phyloP scores from a whole-genome alignment of 176 grass and related monocot species.

The Eleusine coracana region DNA sequence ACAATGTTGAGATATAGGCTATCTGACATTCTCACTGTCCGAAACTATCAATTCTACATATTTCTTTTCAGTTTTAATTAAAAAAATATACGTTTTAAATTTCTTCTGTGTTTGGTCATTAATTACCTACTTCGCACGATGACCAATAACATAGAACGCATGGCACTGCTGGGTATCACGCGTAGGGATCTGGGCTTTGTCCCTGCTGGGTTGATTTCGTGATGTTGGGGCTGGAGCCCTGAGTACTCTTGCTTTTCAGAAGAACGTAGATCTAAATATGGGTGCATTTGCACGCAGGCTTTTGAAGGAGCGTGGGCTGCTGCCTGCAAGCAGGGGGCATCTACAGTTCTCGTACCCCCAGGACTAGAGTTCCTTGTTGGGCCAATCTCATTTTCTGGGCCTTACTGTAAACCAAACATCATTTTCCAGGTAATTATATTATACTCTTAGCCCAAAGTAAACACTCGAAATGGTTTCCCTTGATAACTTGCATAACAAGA shows the following conservation, averaged over 20 bases:
- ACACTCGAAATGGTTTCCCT: slow-evolving; percentile 13
- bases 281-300: slow-evolving; percentile 51
- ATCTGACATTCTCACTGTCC: background rate
- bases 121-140: background rate
- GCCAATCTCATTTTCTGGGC: slow-evolving; percentile 92
- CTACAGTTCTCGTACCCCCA: slow-evolving; percentile 72
- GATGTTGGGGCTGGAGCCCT: slow-evolving; percentile 5
- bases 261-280: slow-evolving; percentile 28
- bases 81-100: background rate
- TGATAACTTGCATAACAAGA: background rate
- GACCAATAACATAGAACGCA: background rate
- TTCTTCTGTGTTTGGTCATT: background rate
- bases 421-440: slow-evolving; percentile 78
- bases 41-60: background rate
- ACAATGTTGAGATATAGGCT: background rate
- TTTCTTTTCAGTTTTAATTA: slow-evolving; percentile 1
- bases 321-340: slow-evolving; percentile 79
- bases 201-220: slow-evolving; percentile 1
- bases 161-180: slow-evolving; percentile 1
- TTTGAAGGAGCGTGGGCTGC: slow-evolving; percentile 90
- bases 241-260: slow-evolving; percentile 13
- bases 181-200: slow-evolving; percentile 28
- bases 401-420: slow-evolving; percentile 92
- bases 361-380: slow-evolving; percentile 84
- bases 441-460: slow-evolving; percentile 19